Conservation (phyloP, 441 rosid species). For the Rhodomyrtus psidioides region DNA sequence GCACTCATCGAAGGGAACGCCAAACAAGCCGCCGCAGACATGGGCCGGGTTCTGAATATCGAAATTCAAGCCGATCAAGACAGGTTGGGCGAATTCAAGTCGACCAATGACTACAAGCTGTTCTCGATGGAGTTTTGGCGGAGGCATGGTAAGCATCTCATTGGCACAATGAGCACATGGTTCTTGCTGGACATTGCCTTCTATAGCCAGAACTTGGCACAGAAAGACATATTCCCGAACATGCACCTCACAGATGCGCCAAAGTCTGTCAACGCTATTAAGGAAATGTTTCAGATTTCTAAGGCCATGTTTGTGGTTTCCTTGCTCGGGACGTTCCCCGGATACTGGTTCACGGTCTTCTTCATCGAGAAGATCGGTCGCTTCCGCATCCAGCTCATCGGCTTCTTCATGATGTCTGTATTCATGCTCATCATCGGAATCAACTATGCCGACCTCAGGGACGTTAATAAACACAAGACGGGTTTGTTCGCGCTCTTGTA, state of each 20-base stretch:
- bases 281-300: background rate
- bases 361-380: background rate
- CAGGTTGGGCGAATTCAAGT: background rate
- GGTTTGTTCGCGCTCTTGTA: background rate
- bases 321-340: background rate
- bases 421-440: background rate
- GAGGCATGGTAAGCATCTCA: background rate
- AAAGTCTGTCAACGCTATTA: background rate
- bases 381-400: background rate
- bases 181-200: background rate
- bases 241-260: background rate
- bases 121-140: background rate
- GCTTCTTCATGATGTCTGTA: background rate
- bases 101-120: background rate
- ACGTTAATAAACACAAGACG: background rate
- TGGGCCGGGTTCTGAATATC: background rate
- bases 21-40: background rate
- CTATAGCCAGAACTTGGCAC: background rate
- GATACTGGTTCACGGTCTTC: background rate
- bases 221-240: background rate
- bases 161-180: background rate
- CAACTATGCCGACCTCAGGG: background rate
- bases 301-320: background rate
- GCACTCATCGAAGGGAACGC: background rate
- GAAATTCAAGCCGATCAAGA: background rate